Evolutionary conservation across 2,329 filamentous ascomycete species (phyloP), one percentile per base, ranked within the genome.

Genomic region (Fusarium nurragi): DNA sequence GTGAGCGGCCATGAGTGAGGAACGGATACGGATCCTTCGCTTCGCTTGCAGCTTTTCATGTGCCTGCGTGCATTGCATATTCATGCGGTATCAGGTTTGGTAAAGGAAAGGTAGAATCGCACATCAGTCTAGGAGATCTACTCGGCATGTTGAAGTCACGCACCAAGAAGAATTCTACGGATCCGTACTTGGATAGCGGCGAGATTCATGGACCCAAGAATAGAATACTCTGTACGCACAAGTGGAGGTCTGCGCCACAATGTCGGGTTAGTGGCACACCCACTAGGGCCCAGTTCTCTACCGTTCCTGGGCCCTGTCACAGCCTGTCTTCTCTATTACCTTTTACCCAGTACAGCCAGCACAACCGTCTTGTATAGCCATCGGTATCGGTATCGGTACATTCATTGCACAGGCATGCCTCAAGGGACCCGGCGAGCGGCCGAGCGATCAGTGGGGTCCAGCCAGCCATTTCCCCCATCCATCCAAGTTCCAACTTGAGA

Each of bases 351-450:
- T 67, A 71, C 64, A 52, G 58, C 46, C 51, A 38, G 39, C 14
- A 30, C 32, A 34, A 34, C 32, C 32, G 32, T 34, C 46, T 32
- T 49, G 52, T 56, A 47, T 30, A 44, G 30, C 36, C 41, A 23
- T 32, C 45, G 55, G 69, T 71, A 71, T 32, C 45, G 55, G 69
- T 71, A 71, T 65, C 60, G 49, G 69, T 71, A 71, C 69, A 43
- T 43, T 49, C 49, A 45, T 52, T 51, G 56, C 60, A 68, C 66
- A 56, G 71, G 68, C 68, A 57, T 50, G 23, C 51, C 39, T 48
- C 43, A 40, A 60, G 45, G 34, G 53, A 32, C 25, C 50, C 46
- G 57, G 47, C 36, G 56, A 34, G 61, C 60, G 51, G 49, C 63
- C 64, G 64, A 65, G 62, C 56, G 65, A 70, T 68, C 66, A 61